Evolutionary conservation across 495 filamentous ascomycete genomes (phyloP).

Genomic region (Neurospora sp.): DNA sequence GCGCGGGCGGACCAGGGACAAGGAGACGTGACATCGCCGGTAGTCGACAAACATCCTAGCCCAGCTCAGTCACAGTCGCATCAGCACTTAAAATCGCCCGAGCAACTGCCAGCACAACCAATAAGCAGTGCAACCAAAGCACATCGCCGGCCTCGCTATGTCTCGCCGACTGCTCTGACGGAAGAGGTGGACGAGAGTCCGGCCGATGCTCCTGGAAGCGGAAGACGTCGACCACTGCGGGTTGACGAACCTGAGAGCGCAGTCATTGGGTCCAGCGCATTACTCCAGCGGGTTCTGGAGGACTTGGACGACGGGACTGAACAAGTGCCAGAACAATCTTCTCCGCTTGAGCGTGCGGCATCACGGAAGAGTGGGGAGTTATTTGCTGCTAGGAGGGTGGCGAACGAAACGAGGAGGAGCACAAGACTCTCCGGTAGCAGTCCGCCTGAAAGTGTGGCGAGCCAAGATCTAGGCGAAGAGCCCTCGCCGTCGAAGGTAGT

Average conservation of each 20-base stretch:
- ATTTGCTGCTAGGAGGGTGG: background rate
- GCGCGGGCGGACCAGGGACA: background rate
- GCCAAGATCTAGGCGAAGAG: background rate
- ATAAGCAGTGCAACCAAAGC: background rate
- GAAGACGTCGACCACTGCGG: conserved; percentile 23
- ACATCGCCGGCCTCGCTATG: conserved; percentile 3
- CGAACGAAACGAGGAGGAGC: conserved; percentile 2
- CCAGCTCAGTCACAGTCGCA: background rate
- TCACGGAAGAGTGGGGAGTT: conserved; percentile 8
- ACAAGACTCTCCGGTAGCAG: conserved; percentile 6
- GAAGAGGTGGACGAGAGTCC: conserved; percentile 41
- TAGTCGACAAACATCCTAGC: background rate
- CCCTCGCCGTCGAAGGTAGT: background rate
- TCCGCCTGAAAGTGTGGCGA: conserved; percentile 1
- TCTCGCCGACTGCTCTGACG: conserved; percentile 2
- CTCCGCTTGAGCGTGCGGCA: conserved; percentile 28
- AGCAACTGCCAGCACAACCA: background rate
- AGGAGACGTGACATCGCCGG: background rate
- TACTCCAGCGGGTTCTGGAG: conserved; percentile 22
- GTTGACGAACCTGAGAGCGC: conserved; percentile 12
- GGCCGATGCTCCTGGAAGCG: conserved; percentile 36
- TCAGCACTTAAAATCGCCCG: background rate
- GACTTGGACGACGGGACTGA: conserved; percentile 10
- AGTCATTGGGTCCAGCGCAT: conserved; percentile 15
- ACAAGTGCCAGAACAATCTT: conserved; percentile 20